Evolutionary conservation across 495 filamentous ascomycete species (phyloP).

Genomic region (Rhypophila decipiens): DNA sequence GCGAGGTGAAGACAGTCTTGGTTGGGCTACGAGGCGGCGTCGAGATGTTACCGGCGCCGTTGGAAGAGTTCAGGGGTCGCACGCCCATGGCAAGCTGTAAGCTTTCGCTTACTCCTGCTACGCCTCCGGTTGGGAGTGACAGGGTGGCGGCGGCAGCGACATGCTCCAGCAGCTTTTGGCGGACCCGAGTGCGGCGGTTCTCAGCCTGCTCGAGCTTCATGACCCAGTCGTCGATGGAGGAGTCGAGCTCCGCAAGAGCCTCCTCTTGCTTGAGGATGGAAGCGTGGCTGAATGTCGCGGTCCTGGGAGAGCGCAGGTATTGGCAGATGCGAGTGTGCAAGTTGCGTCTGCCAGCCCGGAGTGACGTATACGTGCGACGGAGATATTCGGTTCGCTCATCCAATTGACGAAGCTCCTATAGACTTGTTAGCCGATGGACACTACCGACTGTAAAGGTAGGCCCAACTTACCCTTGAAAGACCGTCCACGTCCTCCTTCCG

Average conservation of each 20-base stretch:
- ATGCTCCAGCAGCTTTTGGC: conserved; percentile 73
- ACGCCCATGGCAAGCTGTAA: conserved; percentile 36
- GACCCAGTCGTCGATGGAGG: conserved; percentile 71
- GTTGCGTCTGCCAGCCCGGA: conserved; percentile 59
- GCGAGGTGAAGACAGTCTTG: conserved; percentile 25
- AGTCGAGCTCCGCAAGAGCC: conserved; percentile 61
- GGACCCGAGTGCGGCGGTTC: conserved; percentile 59
- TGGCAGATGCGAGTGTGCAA: conserved; percentile 63
- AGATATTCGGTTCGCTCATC: conserved; percentile 69
- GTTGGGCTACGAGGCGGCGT: conserved; percentile 43
- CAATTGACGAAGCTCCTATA: conserved; percentile 58
- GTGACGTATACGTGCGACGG: conserved; percentile 59
- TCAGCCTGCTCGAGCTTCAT: conserved; percentile 68
- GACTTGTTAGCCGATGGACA: conserved; percentile 11
- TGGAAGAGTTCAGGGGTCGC: conserved; percentile 22
- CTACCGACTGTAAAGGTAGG: not conserved
- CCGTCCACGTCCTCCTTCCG: conserved; percentile 58
- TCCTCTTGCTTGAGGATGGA: conserved; percentile 69
- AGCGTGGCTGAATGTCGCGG: conserved; percentile 59
- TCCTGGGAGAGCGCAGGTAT: conserved; percentile 57
- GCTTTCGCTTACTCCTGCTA: conserved; percentile 30
- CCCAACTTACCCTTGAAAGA: conserved; percentile 49
- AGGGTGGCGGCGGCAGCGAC: conserved; percentile 54
- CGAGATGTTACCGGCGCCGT: conserved; percentile 34
- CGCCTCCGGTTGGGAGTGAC: conserved; percentile 16